Base-by-base conservation (phyloP, 1,284 basidiomycete genomes). In the Cryptococcus deneoformans region DNA sequence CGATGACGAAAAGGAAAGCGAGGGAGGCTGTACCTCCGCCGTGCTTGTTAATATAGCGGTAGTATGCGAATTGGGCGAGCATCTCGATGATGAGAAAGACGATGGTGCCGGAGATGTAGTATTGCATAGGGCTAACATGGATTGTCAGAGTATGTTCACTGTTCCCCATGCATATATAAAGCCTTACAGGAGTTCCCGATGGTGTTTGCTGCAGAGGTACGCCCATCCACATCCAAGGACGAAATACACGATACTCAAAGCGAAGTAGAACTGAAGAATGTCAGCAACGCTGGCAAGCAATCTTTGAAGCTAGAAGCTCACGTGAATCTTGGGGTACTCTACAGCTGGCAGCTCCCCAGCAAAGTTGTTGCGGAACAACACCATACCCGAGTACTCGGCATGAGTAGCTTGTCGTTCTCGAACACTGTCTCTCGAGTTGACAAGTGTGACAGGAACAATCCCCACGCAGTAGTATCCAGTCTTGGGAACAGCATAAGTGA, bases 391-490 rank as follows among this genome's bases (percentile, higher is more conserved):
- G 77, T 94, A 99, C 20, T 82, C 81, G n/a, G 91, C 87, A 70
- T 94, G 91, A 46, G 80, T 83, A 34, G 83, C 60, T 29, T 67
- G 62, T 44, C 71, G 61, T 36, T 38, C 14, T 5, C 59, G 55
- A 6, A 67, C 12, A 11, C 49, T 37, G 7, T 43, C 16, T 37
- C 68, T 56, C 34, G 65, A 57, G 50, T 69, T 67, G 63, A 79
- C 69, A 12, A 90, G 82, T 6, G 90, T 91, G 36, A 95, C 84
- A 50, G 93, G 92, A 24, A 96, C 84, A 54, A 90, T 84, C 45
- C 89, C 90, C 92, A 95, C 87, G 75, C 94, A 98, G 75, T 96
- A 98, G 76, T 96, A 98, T 2, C 94, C 95, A 2, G 89, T 92
- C 74, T 88, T 87, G 24, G 81, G 81, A n/a, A 99, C 90, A 36